phyloP scores from a whole-genome alignment of 2,329 filamentous ascomycete genomes.

The Aspergillus alliaceus region DNA sequence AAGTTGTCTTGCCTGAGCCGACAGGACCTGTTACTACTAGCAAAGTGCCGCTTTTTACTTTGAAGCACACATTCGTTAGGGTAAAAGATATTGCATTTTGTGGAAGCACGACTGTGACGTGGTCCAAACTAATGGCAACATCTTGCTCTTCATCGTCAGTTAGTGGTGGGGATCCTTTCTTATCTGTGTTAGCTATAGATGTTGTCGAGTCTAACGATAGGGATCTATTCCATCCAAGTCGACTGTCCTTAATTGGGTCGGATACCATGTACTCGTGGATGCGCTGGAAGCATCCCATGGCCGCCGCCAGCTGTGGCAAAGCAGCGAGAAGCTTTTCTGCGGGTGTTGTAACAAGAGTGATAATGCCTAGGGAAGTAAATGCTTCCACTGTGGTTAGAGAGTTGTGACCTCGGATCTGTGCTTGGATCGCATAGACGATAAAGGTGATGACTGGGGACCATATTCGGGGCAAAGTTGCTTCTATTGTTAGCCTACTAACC shows the following conservation, averaged over 20 bases:
- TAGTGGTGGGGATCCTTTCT: background rate
- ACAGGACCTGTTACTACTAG: slow-evolving; percentile 11
- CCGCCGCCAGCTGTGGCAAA: background rate
- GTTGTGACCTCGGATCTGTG: background rate
- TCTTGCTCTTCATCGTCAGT: background rate
- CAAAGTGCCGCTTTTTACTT: background rate
- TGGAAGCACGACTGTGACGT: background rate
- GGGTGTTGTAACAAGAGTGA: slow-evolving; percentile 1
- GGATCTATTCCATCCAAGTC: background rate
- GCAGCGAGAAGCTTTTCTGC: background rate
- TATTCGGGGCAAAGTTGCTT: slow-evolving; percentile 1
- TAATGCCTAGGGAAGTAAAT: background rate
- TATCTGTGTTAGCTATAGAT: background rate
- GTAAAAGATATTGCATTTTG: background rate
- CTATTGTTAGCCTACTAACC: background rate
- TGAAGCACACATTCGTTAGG: background rate
- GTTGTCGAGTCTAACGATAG: background rate
- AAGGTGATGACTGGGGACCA: slow-evolving; percentile 1
- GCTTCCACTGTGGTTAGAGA: background rate
- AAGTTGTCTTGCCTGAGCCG: slow-evolving; percentile 15
- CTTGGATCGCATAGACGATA: background rate
- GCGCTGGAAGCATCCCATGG: background rate
- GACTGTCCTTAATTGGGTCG: background rate
- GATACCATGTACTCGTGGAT: background rate
- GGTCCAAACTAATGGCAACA: background rate